phyloP scores from a whole-genome alignment of 208 protist species.

The Acanthamoeba divionensis region DNA sequence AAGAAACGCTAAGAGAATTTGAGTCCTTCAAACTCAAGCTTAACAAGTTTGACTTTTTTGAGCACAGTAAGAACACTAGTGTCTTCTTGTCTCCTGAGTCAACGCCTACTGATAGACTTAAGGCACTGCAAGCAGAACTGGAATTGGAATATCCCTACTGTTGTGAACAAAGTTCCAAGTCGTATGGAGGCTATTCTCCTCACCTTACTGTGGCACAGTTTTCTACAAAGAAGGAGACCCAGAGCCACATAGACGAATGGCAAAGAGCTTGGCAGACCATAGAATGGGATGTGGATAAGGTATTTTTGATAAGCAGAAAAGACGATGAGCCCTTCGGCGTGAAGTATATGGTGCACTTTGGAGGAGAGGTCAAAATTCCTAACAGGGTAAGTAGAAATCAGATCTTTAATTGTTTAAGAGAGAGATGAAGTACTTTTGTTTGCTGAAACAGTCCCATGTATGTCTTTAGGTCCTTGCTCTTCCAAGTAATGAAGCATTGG shows the following conservation, averaged over 20 bases:
- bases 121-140: not conserved
- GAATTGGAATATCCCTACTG: conserved; percentile 42
- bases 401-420: no score
- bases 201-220: conserved; percentile 46
- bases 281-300: not conserved
- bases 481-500: no score
- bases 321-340: conserved; percentile 46
- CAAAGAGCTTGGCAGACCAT: not conserved
- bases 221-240: conserved; percentile 4
- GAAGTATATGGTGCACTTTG: not conserved
- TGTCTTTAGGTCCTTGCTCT: no score
- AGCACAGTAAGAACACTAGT: conserved; percentile 23
- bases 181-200: conserved; percentile 10
- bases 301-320: conserved; percentile 37
- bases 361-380: not conserved
- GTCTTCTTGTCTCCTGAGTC: conserved; percentile 12
- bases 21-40: conserved; percentile 8
- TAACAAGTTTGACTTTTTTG: conserved; percentile 30
- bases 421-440: no score
- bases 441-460: no score
- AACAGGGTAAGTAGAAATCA: no score
- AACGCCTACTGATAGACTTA: not conserved
- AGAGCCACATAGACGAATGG: not conserved
- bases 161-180: conserved; percentile 4
- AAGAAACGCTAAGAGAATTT: not conserved